A percentile compares a stretch with the other conserved stretches of the same genome.
phyloP scores from a whole-genome alignment of 805 yeast genomes.

The Kregervanrija pseudodelftensis region DNA sequence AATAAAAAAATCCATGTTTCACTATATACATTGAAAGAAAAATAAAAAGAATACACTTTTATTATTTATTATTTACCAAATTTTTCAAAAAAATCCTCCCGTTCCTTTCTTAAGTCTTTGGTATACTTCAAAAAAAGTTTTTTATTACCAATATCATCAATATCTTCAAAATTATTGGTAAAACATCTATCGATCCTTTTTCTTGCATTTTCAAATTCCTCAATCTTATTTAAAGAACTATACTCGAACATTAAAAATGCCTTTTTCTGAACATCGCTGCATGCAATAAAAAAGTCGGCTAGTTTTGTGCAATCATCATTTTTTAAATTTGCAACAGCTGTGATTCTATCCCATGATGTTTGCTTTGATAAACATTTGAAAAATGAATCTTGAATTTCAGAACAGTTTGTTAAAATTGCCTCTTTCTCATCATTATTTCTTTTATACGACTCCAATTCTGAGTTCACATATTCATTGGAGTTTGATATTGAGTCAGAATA shows the following conservation, averaged over 20 bases:
- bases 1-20: not conserved
- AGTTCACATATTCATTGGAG: conserved; percentile 6
- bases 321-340: conserved; percentile 11
- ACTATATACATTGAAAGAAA: not conserved
- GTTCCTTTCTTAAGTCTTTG: conserved; percentile 19
- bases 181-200: conserved; percentile 24
- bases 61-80: conserved; percentile 17
- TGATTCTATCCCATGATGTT: conserved; percentile 12
- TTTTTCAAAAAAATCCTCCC: conserved; percentile 24
- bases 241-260: conserved; percentile 29
- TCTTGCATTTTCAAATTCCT: conserved; percentile 23
- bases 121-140: conserved; percentile 17
- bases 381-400: conserved; percentile 25
- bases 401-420: conserved; percentile 27
- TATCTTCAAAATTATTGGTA: conserved; percentile 18
- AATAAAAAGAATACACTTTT: not conserved
- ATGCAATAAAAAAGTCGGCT: conserved; percentile 25
- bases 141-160: conserved; percentile 23
- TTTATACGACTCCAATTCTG: conserved; percentile 22
- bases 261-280: conserved; percentile 25
- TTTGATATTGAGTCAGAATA: conserved; percentile 5
- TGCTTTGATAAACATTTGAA: conserved; percentile 21
- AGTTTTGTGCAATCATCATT: conserved; percentile 20
- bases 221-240: conserved; percentile 19
- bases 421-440: conserved; percentile 22